phyloP scores from a whole-genome alignment of 2,329 filamentous ascomycete genomes.

The Pseudogymnoascus sp. region DNA sequence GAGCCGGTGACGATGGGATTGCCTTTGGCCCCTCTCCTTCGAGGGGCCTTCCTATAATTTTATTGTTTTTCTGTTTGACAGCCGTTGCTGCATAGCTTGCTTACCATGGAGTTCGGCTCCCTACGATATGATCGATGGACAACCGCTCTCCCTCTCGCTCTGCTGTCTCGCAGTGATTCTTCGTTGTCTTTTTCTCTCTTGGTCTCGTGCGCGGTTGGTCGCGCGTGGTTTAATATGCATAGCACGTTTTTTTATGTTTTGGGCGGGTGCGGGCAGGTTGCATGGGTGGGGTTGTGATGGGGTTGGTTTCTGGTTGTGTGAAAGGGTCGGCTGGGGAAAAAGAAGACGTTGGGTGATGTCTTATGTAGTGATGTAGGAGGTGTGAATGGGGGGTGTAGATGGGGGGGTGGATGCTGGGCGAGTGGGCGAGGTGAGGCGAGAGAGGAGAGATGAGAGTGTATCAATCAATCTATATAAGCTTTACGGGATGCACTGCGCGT shows the following conservation, averaged over 20 bases:
- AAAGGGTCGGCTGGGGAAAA: background rate
- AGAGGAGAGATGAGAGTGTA: background rate
- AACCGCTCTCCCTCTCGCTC: background rate
- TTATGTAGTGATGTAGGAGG: background rate
- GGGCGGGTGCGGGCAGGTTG: background rate
- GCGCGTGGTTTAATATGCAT: conserved; percentile 6
- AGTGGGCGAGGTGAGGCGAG: background rate
- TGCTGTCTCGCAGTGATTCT: background rate
- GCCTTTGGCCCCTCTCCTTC: background rate
- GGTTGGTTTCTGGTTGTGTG: background rate
- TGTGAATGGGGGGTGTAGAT: background rate
- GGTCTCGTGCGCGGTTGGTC: background rate
- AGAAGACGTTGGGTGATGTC: background rate
- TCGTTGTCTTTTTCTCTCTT: background rate
- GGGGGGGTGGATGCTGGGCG: background rate
- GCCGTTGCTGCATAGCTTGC: conserved; percentile 1
- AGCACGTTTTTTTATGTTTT: conserved; percentile 7
- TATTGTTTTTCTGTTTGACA: conserved; percentile 6
- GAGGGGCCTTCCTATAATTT: background rate
- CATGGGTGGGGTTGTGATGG: background rate
- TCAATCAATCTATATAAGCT: conserved; percentile 6
- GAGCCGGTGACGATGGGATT: background rate
- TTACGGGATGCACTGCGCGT: background rate
- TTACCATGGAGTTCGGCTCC: background rate
- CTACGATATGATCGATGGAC: background rate